Conservation (phyloP, 2,329 filamentous ascomycete genomes). For the Beauveria scarabaeidicola region DNA sequence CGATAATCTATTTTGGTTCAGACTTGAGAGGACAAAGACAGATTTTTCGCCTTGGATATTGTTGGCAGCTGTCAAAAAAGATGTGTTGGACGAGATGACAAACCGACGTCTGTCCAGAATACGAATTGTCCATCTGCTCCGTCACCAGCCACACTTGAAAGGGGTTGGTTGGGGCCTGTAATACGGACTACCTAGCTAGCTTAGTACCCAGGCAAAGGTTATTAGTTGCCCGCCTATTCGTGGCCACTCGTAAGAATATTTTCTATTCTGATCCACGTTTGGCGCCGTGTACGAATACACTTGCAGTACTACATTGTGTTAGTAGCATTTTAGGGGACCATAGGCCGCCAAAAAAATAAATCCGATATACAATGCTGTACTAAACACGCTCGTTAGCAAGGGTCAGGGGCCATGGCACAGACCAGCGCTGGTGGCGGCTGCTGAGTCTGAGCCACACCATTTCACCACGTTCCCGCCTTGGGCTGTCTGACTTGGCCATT, state of each 20-base stretch:
- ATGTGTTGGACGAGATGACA: neutral
- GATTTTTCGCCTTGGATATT: neutral
- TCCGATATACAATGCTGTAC: too few relatives aligned
- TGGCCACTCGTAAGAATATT: neutral
- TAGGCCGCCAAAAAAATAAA: neutral
- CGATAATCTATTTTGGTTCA: neutral
- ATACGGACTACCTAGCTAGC: neutral
- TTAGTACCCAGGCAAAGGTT: neutral
- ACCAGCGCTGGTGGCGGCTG: neutral
- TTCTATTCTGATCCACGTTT: neutral
- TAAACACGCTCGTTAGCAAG: too few relatives aligned
- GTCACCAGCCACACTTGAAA: slow-evolving; percentile 6
- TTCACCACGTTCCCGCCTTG: slow-evolving; percentile 8
- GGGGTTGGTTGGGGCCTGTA: neutral
- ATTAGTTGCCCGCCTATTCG: neutral
- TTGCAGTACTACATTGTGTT: too few relatives aligned
- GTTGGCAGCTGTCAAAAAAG: neutral
- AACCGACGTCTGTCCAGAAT: neutral
- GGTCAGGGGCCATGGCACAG: neutral
- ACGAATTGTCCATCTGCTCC: neutral
- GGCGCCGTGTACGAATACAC: neutral
- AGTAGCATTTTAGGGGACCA: neutral
- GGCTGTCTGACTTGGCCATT: neutral
- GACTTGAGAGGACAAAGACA: neutral
- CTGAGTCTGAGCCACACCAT: slow-evolving; percentile 10